Evolutionary conservation across 176 grass and related monocot species (phyloP), one percentile per base, ranked within the genome.

Genomic region (Luzula sylvatica): DNA sequence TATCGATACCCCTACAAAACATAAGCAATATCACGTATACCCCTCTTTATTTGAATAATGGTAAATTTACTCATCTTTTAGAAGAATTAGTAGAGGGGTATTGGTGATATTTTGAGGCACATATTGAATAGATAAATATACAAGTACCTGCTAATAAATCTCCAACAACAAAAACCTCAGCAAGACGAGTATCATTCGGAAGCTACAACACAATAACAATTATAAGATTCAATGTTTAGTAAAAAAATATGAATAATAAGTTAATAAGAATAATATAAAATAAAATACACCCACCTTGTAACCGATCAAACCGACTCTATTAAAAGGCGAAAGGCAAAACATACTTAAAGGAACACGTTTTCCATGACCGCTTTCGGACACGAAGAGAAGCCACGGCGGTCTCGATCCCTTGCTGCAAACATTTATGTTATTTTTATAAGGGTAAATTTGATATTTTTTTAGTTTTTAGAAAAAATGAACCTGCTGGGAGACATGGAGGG

Each of bases 351-450:
- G 26, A 48, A 90, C 81, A 65, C 92, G 84, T 73, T 98, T 98
- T 46, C 92, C 92, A 23, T 25, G 6, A 71, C 92, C 92, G 24
- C 67, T 90, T 67, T 98, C 92, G 65, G 92, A 68, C 47, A 90
- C 71, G 77, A 98, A 87, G 57, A 98, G 78, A 25, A 90, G 71
- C 92, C 92, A 98, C n/a, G 92, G 92, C 55, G 92, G 85, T 42
- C 78, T 68, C 28, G 50, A 23, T 59, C 78, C 26, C 68, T 82
- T 90, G 45, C 68, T 72, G 40, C 14, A 85, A 57, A 4, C 46
- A 50, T 32, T 32, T 32, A 32, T 32, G 3, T 32, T 32, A 32
- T 3, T 39, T 41, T 12, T 52, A 11, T 8, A 52, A 52, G 48
- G 15, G n/a, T 39, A 9, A 16, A 18, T 26, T 32, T 32, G 29